Conservation (phyloP, 2,329 filamentous ascomycete genomes). For the Aspergillus sojae region DNA sequence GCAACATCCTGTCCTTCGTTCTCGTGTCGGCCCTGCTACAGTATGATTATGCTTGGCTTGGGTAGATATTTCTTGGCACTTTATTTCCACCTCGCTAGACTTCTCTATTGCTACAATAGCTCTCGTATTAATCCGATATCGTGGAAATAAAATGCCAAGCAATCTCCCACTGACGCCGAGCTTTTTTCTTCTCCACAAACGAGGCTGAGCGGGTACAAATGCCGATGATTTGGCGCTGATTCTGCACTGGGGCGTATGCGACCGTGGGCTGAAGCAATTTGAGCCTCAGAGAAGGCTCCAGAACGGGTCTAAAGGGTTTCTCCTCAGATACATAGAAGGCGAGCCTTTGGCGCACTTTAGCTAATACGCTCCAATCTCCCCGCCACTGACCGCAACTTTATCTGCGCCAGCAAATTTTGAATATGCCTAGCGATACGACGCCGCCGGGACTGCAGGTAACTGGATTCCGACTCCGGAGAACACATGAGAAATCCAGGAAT, state of each 20-base stretch:
- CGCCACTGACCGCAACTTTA: background rate
- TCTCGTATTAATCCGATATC: no score
- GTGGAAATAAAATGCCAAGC: no score
- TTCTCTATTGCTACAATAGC: no score
- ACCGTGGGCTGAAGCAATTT: background rate
- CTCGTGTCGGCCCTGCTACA: no score
- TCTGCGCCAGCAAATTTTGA: background rate
- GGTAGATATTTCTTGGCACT: no score
- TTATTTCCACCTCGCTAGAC: no score
- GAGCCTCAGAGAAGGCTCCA: background rate
- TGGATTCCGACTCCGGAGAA: conserved; percentile 21
- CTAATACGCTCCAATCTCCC: conserved; percentile 12
- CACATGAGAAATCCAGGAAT: conserved; percentile 38
- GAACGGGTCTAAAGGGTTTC: background rate
- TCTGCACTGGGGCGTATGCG: background rate
- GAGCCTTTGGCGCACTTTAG: background rate
- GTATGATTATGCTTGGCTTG: no score
- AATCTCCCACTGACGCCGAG: no score
- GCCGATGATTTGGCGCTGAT: background rate
- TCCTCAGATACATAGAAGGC: background rate
- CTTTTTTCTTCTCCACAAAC: background rate
- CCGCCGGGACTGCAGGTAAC: conserved; percentile 1
- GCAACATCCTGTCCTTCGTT: no score
- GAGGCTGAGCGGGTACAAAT: background rate
- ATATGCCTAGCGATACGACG: conserved; percentile 10